Conservation (phyloP, 1,284 basidiomycete species). For the Rhizoctonia solani region DNA sequence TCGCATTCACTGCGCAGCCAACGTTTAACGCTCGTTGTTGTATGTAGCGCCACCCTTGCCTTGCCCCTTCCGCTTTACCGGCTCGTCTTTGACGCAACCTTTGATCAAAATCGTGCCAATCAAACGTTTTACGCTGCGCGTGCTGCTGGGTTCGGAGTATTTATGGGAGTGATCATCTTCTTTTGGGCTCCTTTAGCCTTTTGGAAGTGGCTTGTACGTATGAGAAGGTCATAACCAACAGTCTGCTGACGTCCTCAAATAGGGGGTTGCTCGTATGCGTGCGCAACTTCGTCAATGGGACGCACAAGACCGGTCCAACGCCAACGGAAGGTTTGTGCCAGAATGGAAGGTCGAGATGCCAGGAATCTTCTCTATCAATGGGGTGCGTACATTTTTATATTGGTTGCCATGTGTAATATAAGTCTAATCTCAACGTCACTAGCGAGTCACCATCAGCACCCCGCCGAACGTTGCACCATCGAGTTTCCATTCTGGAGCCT, state of each 20-base stretch:
- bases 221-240: neutral
- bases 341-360: constrained; percentile 31
- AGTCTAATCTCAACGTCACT: neutral
- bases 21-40: neutral
- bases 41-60: constrained; percentile 1
- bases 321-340: constrained; percentile 19
- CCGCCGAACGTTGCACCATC: constrained; percentile 10
- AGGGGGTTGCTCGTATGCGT: constrained; percentile 4
- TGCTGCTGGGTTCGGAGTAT: constrained; percentile 18
- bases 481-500: constrained; percentile 1
- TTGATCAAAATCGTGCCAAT: constrained; percentile 3
- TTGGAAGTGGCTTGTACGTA: constrained; percentile 26
- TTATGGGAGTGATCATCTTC: neutral
- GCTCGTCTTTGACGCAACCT: constrained; percentile 5
- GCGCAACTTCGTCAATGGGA: constrained; percentile 17
- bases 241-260: neutral
- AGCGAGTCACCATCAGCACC: constrained; percentile 18
- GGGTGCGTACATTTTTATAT: neutral
- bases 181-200: constrained; percentile 7
- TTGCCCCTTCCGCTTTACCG: constrained; percentile 27
- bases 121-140: constrained; percentile 19
- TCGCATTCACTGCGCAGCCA: neutral
- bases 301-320: constrained; percentile 6
- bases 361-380: constrained; percentile 13
- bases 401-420: neutral